These are phyloP conservation scores for Silene latifolia DNA, from an alignment of 148 eudicot species.

Conservation along the genomic window DNA sequence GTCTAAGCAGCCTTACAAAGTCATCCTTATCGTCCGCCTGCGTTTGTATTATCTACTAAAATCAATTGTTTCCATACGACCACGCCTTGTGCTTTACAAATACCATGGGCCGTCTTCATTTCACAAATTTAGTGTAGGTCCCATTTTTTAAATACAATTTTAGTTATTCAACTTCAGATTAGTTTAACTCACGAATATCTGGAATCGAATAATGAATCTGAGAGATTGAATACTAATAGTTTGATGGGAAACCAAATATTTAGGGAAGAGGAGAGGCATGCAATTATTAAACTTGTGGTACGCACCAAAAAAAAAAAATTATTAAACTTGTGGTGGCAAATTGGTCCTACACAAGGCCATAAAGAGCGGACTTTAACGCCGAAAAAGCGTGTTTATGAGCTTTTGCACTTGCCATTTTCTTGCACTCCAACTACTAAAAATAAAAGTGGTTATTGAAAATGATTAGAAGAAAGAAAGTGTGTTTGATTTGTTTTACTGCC, in stretches of 20 bases:
- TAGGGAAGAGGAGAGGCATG: constrained; percentile 9
- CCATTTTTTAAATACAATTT: too few relatives aligned
- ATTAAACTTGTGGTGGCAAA: neutral
- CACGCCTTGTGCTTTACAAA: neutral
- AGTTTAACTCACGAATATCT: too few relatives aligned
- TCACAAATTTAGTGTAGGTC: neutral
- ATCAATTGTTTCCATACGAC: neutral
- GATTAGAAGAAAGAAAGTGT: neutral
- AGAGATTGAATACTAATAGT: too few relatives aligned
- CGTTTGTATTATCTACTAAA: neutral
- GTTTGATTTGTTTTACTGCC: neutral
- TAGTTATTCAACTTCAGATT: too few relatives aligned
- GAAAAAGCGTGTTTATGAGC: constrained; percentile 14
- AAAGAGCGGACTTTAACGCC: neutral
- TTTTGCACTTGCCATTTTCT: constrained; percentile 11
- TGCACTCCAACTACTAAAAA: constrained; percentile 7
- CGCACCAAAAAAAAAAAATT: too few relatives aligned
- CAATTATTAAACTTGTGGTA: neutral
- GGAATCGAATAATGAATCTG: too few relatives aligned
- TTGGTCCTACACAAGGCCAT: neutral
- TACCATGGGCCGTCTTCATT: constrained; percentile 3
- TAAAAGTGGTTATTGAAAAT: neutral
- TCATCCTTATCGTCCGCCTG: neutral
- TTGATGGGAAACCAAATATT: neutral
- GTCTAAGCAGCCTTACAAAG: constrained; percentile 1